These are phyloP conservation scores for Malassezia equina DNA, from an alignment of 1,284 basidiomycete genomes.

Conservation along the genomic window DNA sequence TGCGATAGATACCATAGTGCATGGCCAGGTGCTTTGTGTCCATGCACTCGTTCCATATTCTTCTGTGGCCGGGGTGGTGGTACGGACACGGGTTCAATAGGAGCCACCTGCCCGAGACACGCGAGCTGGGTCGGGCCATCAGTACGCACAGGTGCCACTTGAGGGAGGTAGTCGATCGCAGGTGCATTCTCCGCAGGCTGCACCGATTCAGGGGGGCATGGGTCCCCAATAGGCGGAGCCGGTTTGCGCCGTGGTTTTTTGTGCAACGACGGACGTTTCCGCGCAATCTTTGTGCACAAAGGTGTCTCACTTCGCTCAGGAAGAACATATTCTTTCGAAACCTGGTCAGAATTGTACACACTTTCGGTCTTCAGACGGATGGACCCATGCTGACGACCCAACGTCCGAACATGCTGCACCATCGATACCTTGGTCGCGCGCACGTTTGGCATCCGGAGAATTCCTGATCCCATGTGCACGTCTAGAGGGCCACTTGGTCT, in stretches of 20 bases:
- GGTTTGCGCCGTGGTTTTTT: conserved; percentile 8
- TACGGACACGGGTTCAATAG: not conserved
- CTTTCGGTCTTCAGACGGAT: conserved; percentile 1
- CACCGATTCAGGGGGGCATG: not conserved
- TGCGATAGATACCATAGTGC: not conserved
- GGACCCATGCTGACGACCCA: conserved; percentile 7
- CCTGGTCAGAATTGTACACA: too few relatives aligned
- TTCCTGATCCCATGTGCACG: not conserved
- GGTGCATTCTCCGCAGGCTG: not conserved
- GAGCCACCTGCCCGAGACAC: not conserved
- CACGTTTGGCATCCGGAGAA: not conserved
- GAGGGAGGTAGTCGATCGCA: not conserved
- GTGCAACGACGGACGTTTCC: not conserved
- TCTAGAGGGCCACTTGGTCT: not conserved
- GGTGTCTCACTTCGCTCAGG: not conserved
- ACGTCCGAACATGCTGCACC: not conserved
- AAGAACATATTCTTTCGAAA: too few relatives aligned
- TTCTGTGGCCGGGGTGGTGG: not conserved
- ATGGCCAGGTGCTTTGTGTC: not conserved
- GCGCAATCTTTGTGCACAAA: conserved; percentile 9
- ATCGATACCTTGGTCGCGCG: not conserved
- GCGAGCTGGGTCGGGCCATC: not conserved
- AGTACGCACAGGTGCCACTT: not conserved
- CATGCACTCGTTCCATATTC: not conserved
- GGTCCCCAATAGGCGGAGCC: not conserved